Evolutionary conservation across 306 rosid genomes (phyloP).

Genomic region (Rosa persica): DNA sequence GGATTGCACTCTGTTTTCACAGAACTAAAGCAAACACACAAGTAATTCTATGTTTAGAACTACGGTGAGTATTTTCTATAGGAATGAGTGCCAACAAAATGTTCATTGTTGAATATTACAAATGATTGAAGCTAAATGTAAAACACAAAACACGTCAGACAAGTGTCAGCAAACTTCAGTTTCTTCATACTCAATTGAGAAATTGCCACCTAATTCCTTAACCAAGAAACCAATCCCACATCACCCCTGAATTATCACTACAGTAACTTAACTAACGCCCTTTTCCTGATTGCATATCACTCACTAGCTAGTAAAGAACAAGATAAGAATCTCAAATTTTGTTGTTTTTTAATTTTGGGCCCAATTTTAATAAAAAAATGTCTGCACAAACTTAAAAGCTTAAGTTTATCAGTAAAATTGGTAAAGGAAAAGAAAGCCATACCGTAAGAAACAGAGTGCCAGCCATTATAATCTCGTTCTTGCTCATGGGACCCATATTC

Average conservation of each 20-base stretch:
- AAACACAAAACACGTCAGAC: neutral
- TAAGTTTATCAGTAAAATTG: neutral
- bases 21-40: neutral
- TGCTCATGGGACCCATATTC: constrained; percentile 88
- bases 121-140: neutral
- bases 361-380: neutral
- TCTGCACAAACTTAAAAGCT: neutral
- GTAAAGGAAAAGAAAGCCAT: neutral
- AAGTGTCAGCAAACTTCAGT: neutral
- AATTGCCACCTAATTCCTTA: neutral
- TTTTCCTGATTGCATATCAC: neutral
- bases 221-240: neutral
- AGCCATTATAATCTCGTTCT: constrained; percentile 83
- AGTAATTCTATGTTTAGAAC: neutral
- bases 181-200: neutral
- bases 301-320: neutral
- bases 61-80: neutral
- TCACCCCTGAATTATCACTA: neutral
- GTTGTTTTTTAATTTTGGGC: neutral
- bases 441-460: constrained; percentile 90
- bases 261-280: neutral
- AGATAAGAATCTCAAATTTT: neutral
- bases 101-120: neutral
- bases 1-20: neutral
- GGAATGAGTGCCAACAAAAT: neutral